These are phyloP conservation scores for Heritiera fomes DNA, from an alignment of 345 rosid species.

Conservation along the genomic window DNA sequence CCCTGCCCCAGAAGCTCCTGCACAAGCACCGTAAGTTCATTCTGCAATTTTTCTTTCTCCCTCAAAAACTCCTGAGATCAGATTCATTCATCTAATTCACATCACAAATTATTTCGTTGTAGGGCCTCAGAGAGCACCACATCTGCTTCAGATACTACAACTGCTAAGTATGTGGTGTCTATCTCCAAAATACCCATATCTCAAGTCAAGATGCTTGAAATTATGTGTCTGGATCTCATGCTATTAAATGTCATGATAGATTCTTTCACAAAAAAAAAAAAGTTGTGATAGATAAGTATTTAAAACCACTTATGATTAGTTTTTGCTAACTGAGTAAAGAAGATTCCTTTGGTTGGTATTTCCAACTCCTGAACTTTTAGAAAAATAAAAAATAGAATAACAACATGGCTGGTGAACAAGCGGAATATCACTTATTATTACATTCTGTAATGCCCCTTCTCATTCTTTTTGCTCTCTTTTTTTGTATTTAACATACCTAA, in stretches of 20 bases:
- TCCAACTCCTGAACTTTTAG: not conserved
- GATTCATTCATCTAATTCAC: not conserved
- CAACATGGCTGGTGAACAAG: not conserved
- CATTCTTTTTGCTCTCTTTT: not conserved
- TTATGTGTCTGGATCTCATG: not conserved
- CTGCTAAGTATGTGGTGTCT: conserved; percentile 40
- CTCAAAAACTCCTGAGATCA: conserved; percentile 2
- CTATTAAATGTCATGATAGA: not conserved
- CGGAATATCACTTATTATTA: not conserved
- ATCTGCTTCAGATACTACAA: conserved; percentile 40
- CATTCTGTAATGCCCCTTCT: not conserved
- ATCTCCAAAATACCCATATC: conserved; percentile 7
- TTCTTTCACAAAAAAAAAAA: too few species aligned
- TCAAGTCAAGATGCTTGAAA: not conserved
- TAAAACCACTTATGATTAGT: not conserved
- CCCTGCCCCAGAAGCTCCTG: conserved; percentile 45
- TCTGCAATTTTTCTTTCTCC: not conserved
- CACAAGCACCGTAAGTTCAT: conserved; percentile 57
- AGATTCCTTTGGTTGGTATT: conserved; percentile 1
- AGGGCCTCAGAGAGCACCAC: conserved; percentile 35
- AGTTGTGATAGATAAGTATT: not conserved
- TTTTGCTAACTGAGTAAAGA: not conserved
- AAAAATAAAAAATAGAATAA: not conserved
- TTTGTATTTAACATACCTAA: not conserved
- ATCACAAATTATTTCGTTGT: conserved; percentile 16